A percentile compares a stretch with the other conserved stretches of the same genome.
Conservation (phyloP, 2,329 filamentous ascomycete species). For the Aspergillus oerlinghausenensis region DNA sequence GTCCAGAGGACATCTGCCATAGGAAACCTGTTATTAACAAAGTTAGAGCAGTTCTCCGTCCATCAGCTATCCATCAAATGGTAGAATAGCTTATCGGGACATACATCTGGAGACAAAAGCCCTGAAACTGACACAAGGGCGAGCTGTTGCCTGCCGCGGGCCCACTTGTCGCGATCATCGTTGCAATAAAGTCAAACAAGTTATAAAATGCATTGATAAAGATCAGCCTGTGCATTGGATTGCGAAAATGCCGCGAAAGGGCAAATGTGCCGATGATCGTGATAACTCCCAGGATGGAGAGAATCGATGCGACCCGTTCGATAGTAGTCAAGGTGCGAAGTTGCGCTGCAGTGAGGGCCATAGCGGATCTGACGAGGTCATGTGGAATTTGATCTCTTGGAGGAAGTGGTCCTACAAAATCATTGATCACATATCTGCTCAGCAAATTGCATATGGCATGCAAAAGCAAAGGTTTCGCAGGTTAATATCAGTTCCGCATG, state of each 20-base stretch:
- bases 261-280: slow-evolving; percentile 31
- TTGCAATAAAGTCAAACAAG: slow-evolving; percentile 34
- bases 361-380: neutral
- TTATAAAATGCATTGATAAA: slow-evolving; percentile 38
- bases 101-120: slow-evolving; percentile 37
- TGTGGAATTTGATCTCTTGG: neutral
- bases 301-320: slow-evolving; percentile 26
- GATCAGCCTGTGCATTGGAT: slow-evolving; percentile 38
- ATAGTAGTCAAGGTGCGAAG: slow-evolving; percentile 22
- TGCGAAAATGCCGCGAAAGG: slow-evolving; percentile 32
- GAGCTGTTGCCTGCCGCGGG: slow-evolving; percentile 30
- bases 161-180: slow-evolving; percentile 37
- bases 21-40: slow-evolving; percentile 30
- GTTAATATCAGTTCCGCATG: too few relatives aligned
- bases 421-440: too few relatives aligned
- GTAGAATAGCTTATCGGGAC: neutral
- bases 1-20: slow-evolving; percentile 38
- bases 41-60: neutral
- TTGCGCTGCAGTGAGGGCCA: slow-evolving; percentile 24
- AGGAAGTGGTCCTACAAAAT: too few relatives aligned
- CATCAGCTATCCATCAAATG: neutral
- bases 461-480: too few relatives aligned
- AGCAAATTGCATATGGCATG: too few relatives aligned
- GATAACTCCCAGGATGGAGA: slow-evolving; percentile 32
- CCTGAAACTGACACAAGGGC: slow-evolving; percentile 35